Evolutionary conservation across 306 rosid genomes (phyloP).

Genomic region (Vicia faba): DNA sequence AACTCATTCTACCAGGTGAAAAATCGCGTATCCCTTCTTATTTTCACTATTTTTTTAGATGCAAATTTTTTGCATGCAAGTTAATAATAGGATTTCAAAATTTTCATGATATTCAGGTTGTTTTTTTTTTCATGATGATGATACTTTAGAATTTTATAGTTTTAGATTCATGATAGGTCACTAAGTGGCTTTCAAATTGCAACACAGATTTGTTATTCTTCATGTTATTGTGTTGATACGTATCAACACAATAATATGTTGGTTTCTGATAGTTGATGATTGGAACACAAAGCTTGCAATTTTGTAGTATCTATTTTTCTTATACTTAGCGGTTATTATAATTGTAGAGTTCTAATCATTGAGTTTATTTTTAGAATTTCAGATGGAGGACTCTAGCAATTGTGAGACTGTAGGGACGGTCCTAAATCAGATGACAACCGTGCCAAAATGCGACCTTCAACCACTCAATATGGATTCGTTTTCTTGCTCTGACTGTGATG

Average conservation of each 20-base stretch:
- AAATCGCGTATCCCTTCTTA: no score
- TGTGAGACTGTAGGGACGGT: slow-evolving; percentile 40
- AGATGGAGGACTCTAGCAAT: slow-evolving; percentile 62
- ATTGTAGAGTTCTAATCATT: slow-evolving; percentile 17
- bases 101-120: no score
- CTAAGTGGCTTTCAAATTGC: not conserved
- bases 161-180: not conserved
- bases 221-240: no score
- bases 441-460: slow-evolving; percentile 34
- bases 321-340: not conserved
- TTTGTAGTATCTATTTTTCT: not conserved
- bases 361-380: slow-evolving; percentile 20
- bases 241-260: not conserved
- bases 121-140: no score
- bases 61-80: no score
- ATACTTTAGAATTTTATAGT: no score
- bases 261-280: not conserved
- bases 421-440: slow-evolving; percentile 61
- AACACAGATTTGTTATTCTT: not conserved
- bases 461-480: slow-evolving; percentile 46
- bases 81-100: no score
- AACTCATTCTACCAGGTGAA: no score
- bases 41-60: no score
- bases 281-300: not conserved
- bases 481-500: slow-evolving; percentile 42